A percentile compares a stretch with the other conserved stretches of the same genome.
Evolutionary conservation across 352 stramenopile genomes (phyloP).

Genomic region (Plasmopara viticola): DNA sequence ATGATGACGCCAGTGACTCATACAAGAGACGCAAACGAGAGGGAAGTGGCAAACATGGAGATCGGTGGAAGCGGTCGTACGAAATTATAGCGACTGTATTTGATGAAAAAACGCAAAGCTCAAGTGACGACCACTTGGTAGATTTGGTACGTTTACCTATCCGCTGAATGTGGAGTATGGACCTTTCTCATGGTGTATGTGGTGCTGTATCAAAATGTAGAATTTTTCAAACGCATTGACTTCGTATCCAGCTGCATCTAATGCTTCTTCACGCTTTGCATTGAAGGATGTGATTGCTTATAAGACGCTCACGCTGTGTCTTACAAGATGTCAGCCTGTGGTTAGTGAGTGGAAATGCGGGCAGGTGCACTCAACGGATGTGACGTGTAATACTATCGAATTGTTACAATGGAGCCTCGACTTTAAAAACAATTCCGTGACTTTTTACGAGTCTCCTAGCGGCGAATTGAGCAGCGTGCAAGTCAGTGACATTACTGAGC

Average conservation of each 20-base stretch:
- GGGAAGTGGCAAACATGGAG: conserved; percentile 33
- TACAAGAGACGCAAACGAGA: conserved; percentile 10
- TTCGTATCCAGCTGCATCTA: conserved; percentile 20
- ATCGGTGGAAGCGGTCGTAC: conserved; percentile 77
- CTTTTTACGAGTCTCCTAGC: conserved; percentile 9
- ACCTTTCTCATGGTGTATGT: conserved; percentile 1
- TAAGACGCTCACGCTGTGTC: conserved; percentile 68
- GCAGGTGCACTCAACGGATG: conserved; percentile 21
- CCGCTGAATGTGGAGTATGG: neutral
- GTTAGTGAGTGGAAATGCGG: conserved; percentile 64
- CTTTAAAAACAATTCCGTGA: conserved; percentile 4
- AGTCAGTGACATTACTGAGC: conserved; percentile 39
- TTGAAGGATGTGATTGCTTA: conserved; percentile 53
- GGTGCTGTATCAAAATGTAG: conserved; percentile 4
- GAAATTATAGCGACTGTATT: conserved; percentile 64
- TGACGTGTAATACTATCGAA: conserved; percentile 10
- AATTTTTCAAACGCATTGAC: conserved; percentile 25
- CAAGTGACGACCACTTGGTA: neutral
- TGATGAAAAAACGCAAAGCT: conserved; percentile 16
- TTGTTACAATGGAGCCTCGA: conserved; percentile 18
- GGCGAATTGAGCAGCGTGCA: conserved; percentile 11
- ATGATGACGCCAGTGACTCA: neutral
- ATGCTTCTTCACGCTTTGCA: conserved; percentile 19
- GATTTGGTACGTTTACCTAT: conserved; percentile 13
- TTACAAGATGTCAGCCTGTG: conserved; percentile 73